Conservation (phyloP, 495 filamentous ascomycete species). For the Aspergillus diversus region DNA sequence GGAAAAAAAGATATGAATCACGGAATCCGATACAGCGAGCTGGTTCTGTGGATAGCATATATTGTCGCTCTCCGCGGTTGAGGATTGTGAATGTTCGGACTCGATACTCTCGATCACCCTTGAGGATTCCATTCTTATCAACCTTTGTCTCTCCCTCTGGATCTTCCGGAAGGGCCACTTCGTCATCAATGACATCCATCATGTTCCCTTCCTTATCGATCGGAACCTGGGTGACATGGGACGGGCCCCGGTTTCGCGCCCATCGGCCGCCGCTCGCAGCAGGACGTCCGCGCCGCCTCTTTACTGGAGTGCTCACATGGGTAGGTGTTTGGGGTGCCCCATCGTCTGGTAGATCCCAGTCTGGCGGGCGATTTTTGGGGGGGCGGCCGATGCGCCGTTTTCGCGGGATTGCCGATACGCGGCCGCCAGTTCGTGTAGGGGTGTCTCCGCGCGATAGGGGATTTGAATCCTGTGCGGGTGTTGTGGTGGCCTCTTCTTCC, state of each 20-base stretch:
- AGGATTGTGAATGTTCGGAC: constrained; percentile 90
- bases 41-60: constrained; percentile 98
- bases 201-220: constrained; percentile 95
- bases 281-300: constrained; percentile 68
- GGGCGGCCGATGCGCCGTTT: constrained; percentile 83
- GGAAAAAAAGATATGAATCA: constrained; percentile 98
- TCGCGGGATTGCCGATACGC: constrained; percentile 61
- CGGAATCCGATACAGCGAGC: constrained; percentile 95
- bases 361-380: constrained; percentile 78
- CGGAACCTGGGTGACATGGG: constrained; percentile 76
- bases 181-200: constrained; percentile 88
- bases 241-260: constrained; percentile 67
- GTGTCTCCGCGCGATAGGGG: constrained; percentile 39
- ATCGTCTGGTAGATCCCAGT: constrained; percentile 69
- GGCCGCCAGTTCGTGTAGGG: constrained; percentile 36
- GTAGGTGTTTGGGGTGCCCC: constrained; percentile 55
- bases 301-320: constrained; percentile 60
- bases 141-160: constrained; percentile 91
- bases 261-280: constrained; percentile 72
- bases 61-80: constrained; percentile 80
- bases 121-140: constrained; percentile 79
- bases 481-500: constrained; percentile 39
- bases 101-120: constrained; percentile 84
- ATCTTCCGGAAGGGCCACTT: constrained; percentile 86
- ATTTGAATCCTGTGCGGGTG: constrained; percentile 46